phyloP scores from a whole-genome alignment of 176 grass and related monocot genomes.

The Zoysia pacifica region DNA sequence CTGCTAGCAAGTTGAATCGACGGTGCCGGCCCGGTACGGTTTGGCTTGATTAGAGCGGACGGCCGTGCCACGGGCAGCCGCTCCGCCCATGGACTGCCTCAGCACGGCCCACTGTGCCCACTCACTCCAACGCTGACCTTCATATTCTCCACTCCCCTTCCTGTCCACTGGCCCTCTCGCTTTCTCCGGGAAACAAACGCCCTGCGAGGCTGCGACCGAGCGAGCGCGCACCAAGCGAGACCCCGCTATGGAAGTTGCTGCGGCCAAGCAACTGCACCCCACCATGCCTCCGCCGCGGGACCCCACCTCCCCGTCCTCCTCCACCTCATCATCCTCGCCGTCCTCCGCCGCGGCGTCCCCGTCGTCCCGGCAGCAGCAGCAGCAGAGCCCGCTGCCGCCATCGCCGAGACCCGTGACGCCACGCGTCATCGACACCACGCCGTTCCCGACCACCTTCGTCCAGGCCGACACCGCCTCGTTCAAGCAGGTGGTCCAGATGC shows the following conservation, averaged over 20 bases:
- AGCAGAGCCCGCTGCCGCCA: not conserved
- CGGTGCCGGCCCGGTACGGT: no score
- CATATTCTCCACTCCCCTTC: conserved; percentile 39
- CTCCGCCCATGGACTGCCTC: not conserved
- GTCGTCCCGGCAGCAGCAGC: not conserved
- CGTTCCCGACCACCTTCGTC: conserved; percentile 81
- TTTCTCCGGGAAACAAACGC: conserved; percentile 18
- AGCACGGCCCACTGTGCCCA: conserved; percentile 22
- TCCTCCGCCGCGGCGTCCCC: not conserved
- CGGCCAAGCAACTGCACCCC: conserved; percentile 39
- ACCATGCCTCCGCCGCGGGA: conserved; percentile 21
- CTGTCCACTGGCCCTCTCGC: not conserved
- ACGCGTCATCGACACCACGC: conserved; percentile 72
- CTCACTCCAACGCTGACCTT: not conserved
- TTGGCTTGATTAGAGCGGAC: no score
- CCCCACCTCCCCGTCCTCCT: conserved; percentile 20
- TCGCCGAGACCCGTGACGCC: conserved; percentile 51
- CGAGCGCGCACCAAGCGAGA: no score
- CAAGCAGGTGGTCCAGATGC: conserved; percentile 87
- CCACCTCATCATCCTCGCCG: conserved; percentile 25
- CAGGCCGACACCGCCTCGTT: conserved; percentile 79
- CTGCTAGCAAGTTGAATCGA: no score
- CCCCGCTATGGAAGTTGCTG: conserved; percentile 49
- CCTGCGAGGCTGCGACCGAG: not conserved
- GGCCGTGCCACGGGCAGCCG: no score